These are phyloP conservation scores for Trametes meyenii DNA, from an alignment of 768 basidiomycete genomes.

Conservation along the genomic window DNA sequence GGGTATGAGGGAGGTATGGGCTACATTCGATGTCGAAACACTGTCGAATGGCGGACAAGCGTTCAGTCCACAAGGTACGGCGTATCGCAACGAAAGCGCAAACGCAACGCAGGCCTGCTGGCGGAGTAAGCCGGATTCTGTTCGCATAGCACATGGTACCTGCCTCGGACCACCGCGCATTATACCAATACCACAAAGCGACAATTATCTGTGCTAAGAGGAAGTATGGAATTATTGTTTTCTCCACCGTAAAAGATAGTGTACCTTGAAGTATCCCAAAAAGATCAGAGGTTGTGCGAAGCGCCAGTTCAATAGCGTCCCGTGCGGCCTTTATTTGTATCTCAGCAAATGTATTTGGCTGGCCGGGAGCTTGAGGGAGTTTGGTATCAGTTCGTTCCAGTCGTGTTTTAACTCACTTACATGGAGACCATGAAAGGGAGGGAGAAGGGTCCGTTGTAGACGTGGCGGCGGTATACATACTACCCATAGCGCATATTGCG, in stretches of 20 bases:
- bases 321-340: conserved; percentile 60
- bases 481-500: conserved; percentile 83
- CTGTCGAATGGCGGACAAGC: conserved; percentile 67
- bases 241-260: not conserved
- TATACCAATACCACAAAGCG: conserved; percentile 75
- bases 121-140: not conserved
- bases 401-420: not conserved
- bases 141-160: not conserved
- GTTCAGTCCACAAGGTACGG: conserved; percentile 71
- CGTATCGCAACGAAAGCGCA: conserved; percentile 57
- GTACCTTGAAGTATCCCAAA: conserved; percentile 67
- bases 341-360: conserved; percentile 64
- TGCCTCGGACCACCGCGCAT: conserved; percentile 80
- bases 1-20: conserved; percentile 56
- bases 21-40: conserved; percentile 58
- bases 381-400: not conserved
- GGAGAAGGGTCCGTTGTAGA: conserved; percentile 49
- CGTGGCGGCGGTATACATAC: conserved; percentile 73
- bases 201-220: conserved; percentile 60
- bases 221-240: not conserved
- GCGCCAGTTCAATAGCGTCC: conserved; percentile 49
- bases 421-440: not conserved
- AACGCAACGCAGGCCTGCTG: conserved; percentile 61
- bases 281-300: conserved; percentile 54
- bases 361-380: conserved; percentile 44